Evolutionary conservation across 768 basidiomycete species (phyloP).

Genomic region (Termitomyces bulborhizus): DNA sequence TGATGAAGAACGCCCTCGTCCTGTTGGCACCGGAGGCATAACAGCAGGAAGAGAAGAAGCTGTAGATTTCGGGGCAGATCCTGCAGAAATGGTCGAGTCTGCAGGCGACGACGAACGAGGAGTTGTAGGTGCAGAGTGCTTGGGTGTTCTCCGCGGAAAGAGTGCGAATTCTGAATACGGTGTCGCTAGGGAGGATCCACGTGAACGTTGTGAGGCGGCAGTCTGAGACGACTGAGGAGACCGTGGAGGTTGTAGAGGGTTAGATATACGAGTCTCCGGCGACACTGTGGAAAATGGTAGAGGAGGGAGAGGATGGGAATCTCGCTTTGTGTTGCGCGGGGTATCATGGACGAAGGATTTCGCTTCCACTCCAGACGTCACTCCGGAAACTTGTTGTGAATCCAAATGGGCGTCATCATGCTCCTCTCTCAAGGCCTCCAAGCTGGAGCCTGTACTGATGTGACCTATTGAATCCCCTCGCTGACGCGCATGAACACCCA

Average conservation of each 20-base stretch:
- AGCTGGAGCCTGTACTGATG: slow-evolving; percentile 48
- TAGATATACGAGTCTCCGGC: slow-evolving; percentile 23
- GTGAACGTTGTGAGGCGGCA: slow-evolving; percentile 38
- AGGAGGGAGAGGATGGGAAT: slow-evolving; percentile 65
- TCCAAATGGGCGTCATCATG: slow-evolving; percentile 26
- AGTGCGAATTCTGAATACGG: slow-evolving; percentile 32
- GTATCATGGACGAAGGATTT: slow-evolving; percentile 32
- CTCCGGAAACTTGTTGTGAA: slow-evolving; percentile 23
- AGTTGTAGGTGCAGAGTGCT: slow-evolving; percentile 57
- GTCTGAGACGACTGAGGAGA: slow-evolving; percentile 45
- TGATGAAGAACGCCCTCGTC: slow-evolving; percentile 64
- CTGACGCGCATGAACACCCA: slow-evolving; percentile 31
- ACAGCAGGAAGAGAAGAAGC: slow-evolving; percentile 35
- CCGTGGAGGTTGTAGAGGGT: slow-evolving; percentile 23
- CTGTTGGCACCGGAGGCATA: slow-evolving; percentile 27
- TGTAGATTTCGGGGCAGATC: slow-evolving; percentile 30
- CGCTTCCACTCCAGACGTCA: slow-evolving; percentile 18
- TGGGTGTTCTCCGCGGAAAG: slow-evolving; percentile 55
- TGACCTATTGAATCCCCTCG: slow-evolving; percentile 50
- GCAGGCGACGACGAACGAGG: slow-evolving; percentile 47
- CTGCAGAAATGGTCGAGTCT: slow-evolving; percentile 38
- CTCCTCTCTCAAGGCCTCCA: slow-evolving; percentile 63
- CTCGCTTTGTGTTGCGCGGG: slow-evolving; percentile 36
- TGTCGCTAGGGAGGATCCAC: slow-evolving; percentile 45
- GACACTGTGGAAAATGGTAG: slow-evolving; percentile 42